Percentiles rank a stretch among this genome's conserved stretches.
Conservation (phyloP, 2,329 filamentous ascomycete genomes). For the Colletotrichum musae region DNA sequence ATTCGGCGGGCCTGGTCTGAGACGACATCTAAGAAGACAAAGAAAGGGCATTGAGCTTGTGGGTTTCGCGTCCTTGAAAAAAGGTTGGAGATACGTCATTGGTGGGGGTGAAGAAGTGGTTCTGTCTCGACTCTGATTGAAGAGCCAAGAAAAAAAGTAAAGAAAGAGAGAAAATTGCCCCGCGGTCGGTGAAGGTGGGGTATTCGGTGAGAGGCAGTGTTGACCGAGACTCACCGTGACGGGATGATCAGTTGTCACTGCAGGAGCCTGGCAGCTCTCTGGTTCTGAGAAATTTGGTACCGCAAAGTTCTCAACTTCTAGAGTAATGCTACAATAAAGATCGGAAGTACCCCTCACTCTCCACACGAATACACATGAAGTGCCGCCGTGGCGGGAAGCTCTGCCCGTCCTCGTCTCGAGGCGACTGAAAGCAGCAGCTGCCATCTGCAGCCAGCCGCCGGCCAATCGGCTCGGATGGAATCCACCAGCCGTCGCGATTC, state of each 20-base stretch:
- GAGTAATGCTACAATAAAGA: background rate
- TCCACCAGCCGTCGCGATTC: conserved; percentile 25
- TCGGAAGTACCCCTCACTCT: background rate
- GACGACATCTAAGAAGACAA: conserved; percentile 14
- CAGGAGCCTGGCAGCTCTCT: background rate
- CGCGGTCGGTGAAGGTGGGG: conserved; percentile 25
- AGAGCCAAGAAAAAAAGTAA: no score
- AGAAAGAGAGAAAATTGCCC: conserved; percentile 4
- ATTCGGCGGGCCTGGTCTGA: conserved; percentile 24
- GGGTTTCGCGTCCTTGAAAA: conserved; percentile 23
- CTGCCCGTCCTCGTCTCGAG: conserved; percentile 6
- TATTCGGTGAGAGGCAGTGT: background rate
- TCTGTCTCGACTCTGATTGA: background rate
- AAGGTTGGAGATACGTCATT: conserved; percentile 26
- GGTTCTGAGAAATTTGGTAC: background rate
- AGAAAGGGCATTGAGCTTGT: conserved; percentile 17
- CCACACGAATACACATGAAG: background rate
- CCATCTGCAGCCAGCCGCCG: conserved; percentile 13
- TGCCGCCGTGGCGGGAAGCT: background rate
- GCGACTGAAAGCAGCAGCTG: accelerated
- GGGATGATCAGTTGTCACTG: background rate
- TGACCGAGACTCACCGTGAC: conserved; percentile 4
- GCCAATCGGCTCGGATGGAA: background rate
- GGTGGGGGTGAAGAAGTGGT: conserved; percentile 34
- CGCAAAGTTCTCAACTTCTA: background rate